phyloP scores from a whole-genome alignment of 2,329 filamentous ascomycete genomes.

The Tricladium varicosporioides region DNA sequence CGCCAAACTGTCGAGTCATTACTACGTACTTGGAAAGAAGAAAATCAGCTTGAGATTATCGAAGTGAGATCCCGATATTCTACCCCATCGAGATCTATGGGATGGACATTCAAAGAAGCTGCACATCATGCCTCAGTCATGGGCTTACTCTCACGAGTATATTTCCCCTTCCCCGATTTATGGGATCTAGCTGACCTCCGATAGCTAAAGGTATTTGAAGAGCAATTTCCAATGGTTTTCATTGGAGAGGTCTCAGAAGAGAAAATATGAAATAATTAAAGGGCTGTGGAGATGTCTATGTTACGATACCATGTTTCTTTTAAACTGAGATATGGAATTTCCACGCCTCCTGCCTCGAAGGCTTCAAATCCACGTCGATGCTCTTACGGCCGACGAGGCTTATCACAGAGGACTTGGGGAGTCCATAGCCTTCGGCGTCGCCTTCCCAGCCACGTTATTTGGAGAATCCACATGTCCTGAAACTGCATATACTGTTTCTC shows the following conservation, averaged over 20 bases:
- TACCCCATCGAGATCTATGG: neutral
- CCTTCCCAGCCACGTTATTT: too few species aligned
- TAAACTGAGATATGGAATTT: too few species aligned
- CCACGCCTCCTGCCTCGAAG: too few species aligned
- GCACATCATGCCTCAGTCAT: conserved; percentile 8
- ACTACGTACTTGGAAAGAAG: conserved; percentile 18
- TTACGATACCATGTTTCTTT: too few species aligned
- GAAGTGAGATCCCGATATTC: conserved; percentile 9
- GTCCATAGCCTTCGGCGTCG: too few species aligned
- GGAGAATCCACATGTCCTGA: too few species aligned
- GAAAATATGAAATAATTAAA: neutral
- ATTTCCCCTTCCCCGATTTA: neutral
- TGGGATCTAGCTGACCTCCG: neutral
- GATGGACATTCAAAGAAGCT: conserved; percentile 12
- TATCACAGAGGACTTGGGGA: too few species aligned
- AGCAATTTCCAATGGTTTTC: conserved; percentile 2
- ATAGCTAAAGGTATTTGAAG: conserved; percentile 9
- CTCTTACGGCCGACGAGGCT: too few species aligned
- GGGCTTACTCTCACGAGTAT: conserved; percentile 8
- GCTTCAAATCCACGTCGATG: too few species aligned
- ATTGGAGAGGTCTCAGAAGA: neutral
- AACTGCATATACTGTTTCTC: too few species aligned
- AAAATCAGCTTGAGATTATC: conserved; percentile 15
- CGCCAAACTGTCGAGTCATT: conserved; percentile 16
- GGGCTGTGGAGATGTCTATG: too few species aligned